Base-by-base conservation (phyloP, 2,329 filamentous ascomycete genomes). In the Apiospora malaysiana region DNA sequence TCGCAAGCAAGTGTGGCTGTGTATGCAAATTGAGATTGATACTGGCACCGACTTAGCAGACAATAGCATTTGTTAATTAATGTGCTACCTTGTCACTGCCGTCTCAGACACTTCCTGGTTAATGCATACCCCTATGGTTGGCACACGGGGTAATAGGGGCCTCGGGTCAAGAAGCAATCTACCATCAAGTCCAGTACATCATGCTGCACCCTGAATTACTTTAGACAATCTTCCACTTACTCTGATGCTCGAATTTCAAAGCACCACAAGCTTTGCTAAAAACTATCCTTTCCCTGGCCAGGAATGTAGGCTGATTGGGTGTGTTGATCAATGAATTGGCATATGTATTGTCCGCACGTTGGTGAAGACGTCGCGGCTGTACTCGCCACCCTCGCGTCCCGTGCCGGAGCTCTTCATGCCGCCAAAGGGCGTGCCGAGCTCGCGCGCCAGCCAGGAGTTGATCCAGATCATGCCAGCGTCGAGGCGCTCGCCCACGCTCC, bases 351-450 rank as follows among this genome's bases (percentile, higher is more conserved):
- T 81, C 59, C 78, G 72, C 16, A 77, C 75, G 10, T 78, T 75
- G 0, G 79, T 81, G 68, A 81, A 81, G 21, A 80, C 77, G 43
- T 80, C 78, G 45, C 79, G 73, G 27, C 77, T 79, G 71, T 80
- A 78, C 56, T 79, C 77, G 6, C 79, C 79, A 2, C 79, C 79
- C 46, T 80, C 79, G 37, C 77, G 74, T 0, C 79, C 79, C 0
- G 74, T 78, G 2, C 79, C 79, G 25, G 78, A 79, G 66, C 76
- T 77, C 73, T 80, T 81, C 74, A 81, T 79, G 16, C 79, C 79
- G 5, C 79, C 79, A 69, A 81, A 80, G 2, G 78, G 78, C 21
- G 79, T 81, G 10, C 77, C 78, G 12, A 80, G 71, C 70, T 81
- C 78, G 47, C 79, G 69, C 1, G 79, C 77, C 37, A 80, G 72